Percentiles rank a stretch among this genome's conserved stretches.
Evolutionary conservation across 345 rosid species (phyloP).

Genomic region (Acer negundo): DNA sequence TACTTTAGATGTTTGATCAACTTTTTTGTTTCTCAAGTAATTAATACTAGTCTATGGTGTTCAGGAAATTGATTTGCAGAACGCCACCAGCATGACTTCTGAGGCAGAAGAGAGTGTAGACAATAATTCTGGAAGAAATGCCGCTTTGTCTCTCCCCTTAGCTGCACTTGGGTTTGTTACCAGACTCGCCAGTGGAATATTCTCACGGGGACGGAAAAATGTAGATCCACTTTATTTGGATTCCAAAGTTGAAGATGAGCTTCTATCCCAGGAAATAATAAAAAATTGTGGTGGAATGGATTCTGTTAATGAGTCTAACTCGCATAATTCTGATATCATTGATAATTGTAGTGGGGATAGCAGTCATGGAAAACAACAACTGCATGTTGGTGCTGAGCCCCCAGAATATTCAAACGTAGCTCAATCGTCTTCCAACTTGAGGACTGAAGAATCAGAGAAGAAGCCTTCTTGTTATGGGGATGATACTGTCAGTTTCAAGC

Average conservation of each 20-base stretch:
- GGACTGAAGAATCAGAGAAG: slow-evolving; percentile 40
- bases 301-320: slow-evolving; percentile 46
- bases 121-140: slow-evolving; percentile 57
- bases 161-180: slow-evolving; percentile 88
- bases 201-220: slow-evolving; percentile 68
- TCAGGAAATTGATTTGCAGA: slow-evolving; percentile 52
- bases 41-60: slow-evolving; percentile 30
- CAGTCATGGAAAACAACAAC: slow-evolving; percentile 34
- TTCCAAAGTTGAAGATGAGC: slow-evolving; percentile 47
- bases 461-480: slow-evolving; percentile 34
- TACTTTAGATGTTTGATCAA: slow-evolving; percentile 3
- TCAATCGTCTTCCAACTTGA: slow-evolving; percentile 35
- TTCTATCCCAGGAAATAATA: slow-evolving; percentile 30
- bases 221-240: slow-evolving; percentile 48
- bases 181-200: slow-evolving; percentile 81
- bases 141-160: slow-evolving; percentile 79
- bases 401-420: slow-evolving; percentile 32
- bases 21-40: slow-evolving; percentile 16
- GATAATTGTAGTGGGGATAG: slow-evolving; percentile 38
- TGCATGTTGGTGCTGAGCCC: slow-evolving; percentile 31
- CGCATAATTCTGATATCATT: slow-evolving; percentile 40
- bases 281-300: slow-evolving; percentile 34
- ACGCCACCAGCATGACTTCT: slow-evolving; percentile 37
- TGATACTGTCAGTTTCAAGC: slow-evolving; percentile 53
- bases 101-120: slow-evolving; percentile 45